Evolutionary conservation across 2,329 filamentous ascomycete species (phyloP), one percentile per base, ranked within the genome.

Genomic region (Sporothrix mexicana): DNA sequence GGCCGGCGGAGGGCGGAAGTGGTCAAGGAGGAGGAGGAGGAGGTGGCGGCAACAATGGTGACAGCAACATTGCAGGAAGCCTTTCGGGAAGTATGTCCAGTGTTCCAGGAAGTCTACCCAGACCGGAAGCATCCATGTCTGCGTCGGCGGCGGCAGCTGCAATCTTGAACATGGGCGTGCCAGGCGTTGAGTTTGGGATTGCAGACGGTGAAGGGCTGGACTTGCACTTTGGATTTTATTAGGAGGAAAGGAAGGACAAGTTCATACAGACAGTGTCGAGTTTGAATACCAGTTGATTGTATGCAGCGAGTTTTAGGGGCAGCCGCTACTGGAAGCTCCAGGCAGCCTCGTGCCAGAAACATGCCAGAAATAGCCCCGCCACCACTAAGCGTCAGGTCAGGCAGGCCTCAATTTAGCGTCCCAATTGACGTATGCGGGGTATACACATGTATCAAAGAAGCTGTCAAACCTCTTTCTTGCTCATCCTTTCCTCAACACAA

Each of bases 201-300:
- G 61, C 61, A 1, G 61, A 66, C 20, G 61, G 61, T 1, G 61
- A 66, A 66, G 61, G 61, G 6, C 47, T 66, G 61, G 61, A 66
- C 25, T 5, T 66, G 41, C 41, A 66, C n/a, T 66, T 66, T 66
- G 61, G 61, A 1, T 66, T 66, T 47, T 66, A 66, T 12, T 66
- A 20, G 23, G n/a, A 25, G 12, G 20, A 43, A 1, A 36, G 36
- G 17, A 59, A 7, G 3, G 12, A 36, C 30, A 36, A 36, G 30
- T 36, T 36, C 4, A 36, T 36, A 36, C 30, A 12, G 20, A 25
- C 8, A 9, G 43, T 3, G 9, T 20, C 17, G 3, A 66, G 6
- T 15, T 47, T 13, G 12, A 36, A 36, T 36, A 7, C 30, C 30
- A 36, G 7, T 36, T 36, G 30, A 36, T 36, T 36, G 5, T 7